phyloP scores from a whole-genome alignment of 2,329 filamentous ascomycete species.

The Graphilbum ipis-grandicollis region DNA sequence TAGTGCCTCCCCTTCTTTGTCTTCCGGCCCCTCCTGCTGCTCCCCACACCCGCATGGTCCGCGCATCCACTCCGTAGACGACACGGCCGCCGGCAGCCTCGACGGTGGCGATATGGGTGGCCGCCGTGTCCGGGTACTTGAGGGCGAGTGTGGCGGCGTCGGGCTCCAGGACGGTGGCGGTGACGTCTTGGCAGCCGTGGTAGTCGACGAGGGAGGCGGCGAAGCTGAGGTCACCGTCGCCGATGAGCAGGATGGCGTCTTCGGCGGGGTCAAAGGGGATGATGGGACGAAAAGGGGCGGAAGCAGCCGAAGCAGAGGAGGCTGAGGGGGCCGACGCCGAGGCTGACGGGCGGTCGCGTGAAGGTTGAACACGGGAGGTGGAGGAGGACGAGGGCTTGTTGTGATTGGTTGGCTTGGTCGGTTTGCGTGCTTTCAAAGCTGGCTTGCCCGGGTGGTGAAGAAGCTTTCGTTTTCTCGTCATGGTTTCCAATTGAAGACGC shows the following conservation, averaged over 20 bases:
- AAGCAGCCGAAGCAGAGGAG: background rate
- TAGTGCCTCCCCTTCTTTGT: constrained; percentile 13
- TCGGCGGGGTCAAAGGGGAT: constrained; percentile 52
- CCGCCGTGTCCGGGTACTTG: constrained; percentile 57
- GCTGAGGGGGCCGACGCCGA: background rate
- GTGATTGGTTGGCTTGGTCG: background rate
- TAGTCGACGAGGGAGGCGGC: constrained; percentile 46
- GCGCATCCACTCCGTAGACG: constrained; percentile 50
- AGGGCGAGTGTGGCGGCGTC: constrained; percentile 35
- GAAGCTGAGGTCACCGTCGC: constrained; percentile 71
- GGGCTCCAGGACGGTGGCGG: constrained; percentile 52
- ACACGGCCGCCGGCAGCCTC: constrained; percentile 26
- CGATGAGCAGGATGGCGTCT: constrained; percentile 57
- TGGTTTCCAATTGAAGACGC: constrained; percentile 7
- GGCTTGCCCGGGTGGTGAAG: constrained; percentile 4
- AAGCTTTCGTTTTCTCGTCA: constrained; percentile 28
- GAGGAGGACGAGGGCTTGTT: too few species aligned
- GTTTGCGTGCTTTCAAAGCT: background rate
- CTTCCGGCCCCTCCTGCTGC: background rate
- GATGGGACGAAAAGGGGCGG: constrained; percentile 20
- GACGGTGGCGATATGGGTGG: constrained; percentile 37
- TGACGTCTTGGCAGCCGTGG: constrained; percentile 49
- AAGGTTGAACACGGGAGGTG: too few species aligned
- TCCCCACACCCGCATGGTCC: constrained; percentile 35
- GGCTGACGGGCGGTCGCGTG: too few species aligned